Conservation (phyloP, 192 early-diverging fungal genomes). For the Rhizoclosmatium sp. region DNA sequence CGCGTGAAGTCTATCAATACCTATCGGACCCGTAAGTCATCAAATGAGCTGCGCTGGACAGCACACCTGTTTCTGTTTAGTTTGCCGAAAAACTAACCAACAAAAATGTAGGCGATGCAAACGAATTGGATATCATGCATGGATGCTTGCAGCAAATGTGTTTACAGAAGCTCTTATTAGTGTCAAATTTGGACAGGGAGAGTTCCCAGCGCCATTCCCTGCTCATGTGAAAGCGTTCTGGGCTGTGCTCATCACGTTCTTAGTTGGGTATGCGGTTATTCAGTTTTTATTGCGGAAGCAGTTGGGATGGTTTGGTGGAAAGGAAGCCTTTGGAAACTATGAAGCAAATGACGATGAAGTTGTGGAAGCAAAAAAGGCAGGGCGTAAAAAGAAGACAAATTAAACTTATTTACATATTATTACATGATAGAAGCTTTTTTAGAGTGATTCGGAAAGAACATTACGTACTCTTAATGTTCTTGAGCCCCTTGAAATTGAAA, state of each 20-base stretch:
- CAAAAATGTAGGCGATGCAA: constrained; percentile 69
- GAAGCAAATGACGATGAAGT: background rate
- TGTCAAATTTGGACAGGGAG: constrained; percentile 87
- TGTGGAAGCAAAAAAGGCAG: background rate
- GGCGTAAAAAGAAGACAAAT: background rate
- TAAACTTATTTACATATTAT: background rate
- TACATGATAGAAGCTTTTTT: no score
- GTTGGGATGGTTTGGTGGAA: constrained; percentile 15
- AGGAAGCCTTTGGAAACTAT: constrained; percentile 5
- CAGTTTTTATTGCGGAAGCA: constrained; percentile 65
- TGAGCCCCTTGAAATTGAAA: no score
- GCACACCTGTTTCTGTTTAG: background rate
- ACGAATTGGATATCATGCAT: constrained; percentile 92
- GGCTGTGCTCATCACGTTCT: constrained; percentile 62
- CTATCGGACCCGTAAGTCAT: constrained; percentile 68
- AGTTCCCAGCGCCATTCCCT: constrained; percentile 85
- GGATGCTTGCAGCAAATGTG: constrained; percentile 87
- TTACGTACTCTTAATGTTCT: no score
- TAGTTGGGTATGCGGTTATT: constrained; percentile 79
- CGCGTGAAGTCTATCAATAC: constrained; percentile 91
- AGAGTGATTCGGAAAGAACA: no score
- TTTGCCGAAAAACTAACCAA: constrained; percentile 18
- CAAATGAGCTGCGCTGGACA: no score
- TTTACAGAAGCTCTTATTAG: constrained; percentile 91
- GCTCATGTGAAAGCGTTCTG: constrained; percentile 75